Base-by-base conservation (phyloP, 2,329 filamentous ascomycete genomes). In the Mollisia scopiformis region DNA sequence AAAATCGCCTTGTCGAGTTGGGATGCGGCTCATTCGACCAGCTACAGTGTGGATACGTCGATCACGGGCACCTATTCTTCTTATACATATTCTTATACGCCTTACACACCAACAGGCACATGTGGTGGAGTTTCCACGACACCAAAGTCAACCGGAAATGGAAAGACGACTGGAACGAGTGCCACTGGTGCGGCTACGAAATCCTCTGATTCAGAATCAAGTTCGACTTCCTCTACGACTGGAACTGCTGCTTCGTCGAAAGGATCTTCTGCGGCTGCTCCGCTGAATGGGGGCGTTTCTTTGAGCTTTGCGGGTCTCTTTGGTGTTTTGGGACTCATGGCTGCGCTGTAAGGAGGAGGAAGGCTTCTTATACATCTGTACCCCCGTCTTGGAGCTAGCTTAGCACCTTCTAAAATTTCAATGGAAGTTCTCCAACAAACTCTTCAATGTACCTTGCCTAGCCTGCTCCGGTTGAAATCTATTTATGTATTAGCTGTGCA, bases 1-100 rank as follows among this genome's bases (percentile, higher is more conserved):
- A 62, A 62, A 13, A 31, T 30, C 16, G 65, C 62, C 2, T 1
- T 62, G 3, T 21, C 13, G 8, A 64, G 59, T 49, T 66, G 60
- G 59, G 61, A 57, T 13, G 46, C 25, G 6, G 49, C 37, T 7
- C 55, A 61, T 31, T 47, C 39, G 2, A 57, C 54, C 25, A n/a
- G n/a, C n/a, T n/a, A n/a, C n/a, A n/a, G n/a, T n/a, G n/a, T n/a
- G n/a, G n/a, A n/a, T n/a, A n/a, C n/a, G n/a, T n/a, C n/a, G n/a
- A n/a, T n/a, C n/a, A n/a, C n/a, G n/a, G n/a, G n/a, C n/a, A 30
- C 52, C 4, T 16, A 56, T 16, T 10, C 21, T 2, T 31, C 2
- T 51, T 19, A 23, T 16, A 55, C 54, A 1, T 25, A 13, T 25
- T 25, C 21, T n/a, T 11, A 50, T 35, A 47, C 10, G 19, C 31